phyloP scores from a whole-genome alignment of 306 rosid genomes.

The Psophocarpus tetragonolobus region DNA sequence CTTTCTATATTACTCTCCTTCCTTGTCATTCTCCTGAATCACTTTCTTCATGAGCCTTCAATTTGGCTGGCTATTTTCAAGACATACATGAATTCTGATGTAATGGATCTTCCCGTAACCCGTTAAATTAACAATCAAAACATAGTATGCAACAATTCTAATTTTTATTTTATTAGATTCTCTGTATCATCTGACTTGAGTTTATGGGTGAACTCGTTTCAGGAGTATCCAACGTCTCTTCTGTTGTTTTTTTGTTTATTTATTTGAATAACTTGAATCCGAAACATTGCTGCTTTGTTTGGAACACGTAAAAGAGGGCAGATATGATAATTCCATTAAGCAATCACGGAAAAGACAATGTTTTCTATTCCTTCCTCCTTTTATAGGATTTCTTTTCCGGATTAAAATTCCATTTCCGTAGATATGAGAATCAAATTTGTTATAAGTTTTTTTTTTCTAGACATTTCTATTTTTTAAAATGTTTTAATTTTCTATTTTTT shows the following conservation, averaged over 20 bases:
- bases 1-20: background rate
- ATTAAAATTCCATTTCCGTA: too few relatives aligned
- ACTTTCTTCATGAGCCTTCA: constrained; percentile 7
- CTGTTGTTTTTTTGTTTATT: too few relatives aligned
- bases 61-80: background rate
- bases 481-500: too few relatives aligned
- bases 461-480: too few relatives aligned
- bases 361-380: background rate
- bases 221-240: background rate
- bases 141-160: background rate
- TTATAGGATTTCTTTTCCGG: too few relatives aligned
- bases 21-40: background rate
- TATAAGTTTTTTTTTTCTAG: too few relatives aligned
- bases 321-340: too few relatives aligned
- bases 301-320: background rate
- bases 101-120: background rate
- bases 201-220: background rate
- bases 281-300: background rate
- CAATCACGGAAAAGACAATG: background rate
- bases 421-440: too few relatives aligned
- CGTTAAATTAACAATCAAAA: too few relatives aligned
- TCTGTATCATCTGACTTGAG: background rate
- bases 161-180: too few relatives aligned
- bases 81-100: background rate
- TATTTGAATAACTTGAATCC: background rate